Percentiles rank a stretch among this genome's conserved stretches.
phyloP scores from a whole-genome alignment of 176 grass and related monocot species.

The Rhipidocladum racemiflorum region DNA sequence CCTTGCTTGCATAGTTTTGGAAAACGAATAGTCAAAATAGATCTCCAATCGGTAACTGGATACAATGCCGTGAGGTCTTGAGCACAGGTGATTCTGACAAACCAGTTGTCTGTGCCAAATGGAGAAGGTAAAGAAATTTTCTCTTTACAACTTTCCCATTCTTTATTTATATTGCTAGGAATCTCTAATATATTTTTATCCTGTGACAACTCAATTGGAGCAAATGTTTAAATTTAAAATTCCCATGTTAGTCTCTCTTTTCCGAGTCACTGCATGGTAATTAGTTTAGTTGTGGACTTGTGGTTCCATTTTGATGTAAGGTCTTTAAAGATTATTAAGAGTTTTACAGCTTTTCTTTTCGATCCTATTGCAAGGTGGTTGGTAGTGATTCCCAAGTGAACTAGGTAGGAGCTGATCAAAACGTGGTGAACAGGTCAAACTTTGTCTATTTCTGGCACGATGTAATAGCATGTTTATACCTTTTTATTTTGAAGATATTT shows the following conservation, averaged over 20 bases:
- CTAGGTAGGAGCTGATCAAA: constrained; percentile 6
- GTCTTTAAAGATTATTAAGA: constrained; percentile 1
- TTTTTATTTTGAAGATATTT: not conserved
- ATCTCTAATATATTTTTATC: not conserved
- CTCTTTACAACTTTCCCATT: constrained; percentile 9
- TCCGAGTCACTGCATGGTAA: not conserved
- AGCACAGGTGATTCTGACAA: constrained; percentile 49
- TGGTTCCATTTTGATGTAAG: constrained; percentile 18
- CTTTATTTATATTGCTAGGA: not conserved
- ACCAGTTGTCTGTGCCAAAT: constrained; percentile 70
- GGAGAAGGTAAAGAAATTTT: constrained; percentile 75
- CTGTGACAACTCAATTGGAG: not conserved
- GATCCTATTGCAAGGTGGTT: not conserved
- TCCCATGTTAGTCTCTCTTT: not conserved
- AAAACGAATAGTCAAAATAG: constrained; percentile 34
- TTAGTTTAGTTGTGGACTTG: not conserved
- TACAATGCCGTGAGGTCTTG: constrained; percentile 74
- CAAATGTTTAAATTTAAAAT: constrained; percentile 7
- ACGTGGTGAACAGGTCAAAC: not conserved
- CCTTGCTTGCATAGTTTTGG: constrained; percentile 36
- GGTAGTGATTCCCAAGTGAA: not conserved
- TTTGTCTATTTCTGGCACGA: constrained; percentile 10
- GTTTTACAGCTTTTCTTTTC: not conserved
- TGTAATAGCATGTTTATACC: constrained; percentile 6
- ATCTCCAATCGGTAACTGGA: constrained; percentile 82